Evolutionary conservation across 352 stramenopile species (phyloP).

Genomic region (Phytophthora ohioensis): DNA sequence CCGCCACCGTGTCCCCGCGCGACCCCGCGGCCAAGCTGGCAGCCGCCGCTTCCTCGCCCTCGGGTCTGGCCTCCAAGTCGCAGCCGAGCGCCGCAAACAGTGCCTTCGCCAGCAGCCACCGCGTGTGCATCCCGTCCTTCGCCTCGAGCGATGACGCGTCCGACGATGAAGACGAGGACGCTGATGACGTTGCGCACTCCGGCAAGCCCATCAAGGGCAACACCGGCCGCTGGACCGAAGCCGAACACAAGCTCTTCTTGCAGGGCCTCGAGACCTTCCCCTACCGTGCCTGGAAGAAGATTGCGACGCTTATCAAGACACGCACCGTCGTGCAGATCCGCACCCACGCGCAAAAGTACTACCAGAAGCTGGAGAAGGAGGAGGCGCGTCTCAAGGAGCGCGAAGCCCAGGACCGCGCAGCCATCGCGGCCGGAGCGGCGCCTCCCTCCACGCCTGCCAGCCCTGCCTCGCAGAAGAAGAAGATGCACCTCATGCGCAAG

Average conservation of each 20-base stretch:
- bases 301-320: constrained; percentile 95
- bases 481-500: constrained; percentile 72
- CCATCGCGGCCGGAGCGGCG: constrained; percentile 14
- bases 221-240: constrained; percentile 87
- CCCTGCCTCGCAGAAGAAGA: constrained; percentile 52
- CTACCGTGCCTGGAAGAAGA: constrained; percentile 93
- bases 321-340: constrained; percentile 92
- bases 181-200: constrained; percentile 27
- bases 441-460: constrained; percentile 25
- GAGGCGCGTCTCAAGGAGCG: constrained; percentile 79
- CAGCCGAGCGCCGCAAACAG: not conserved
- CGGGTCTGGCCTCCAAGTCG: constrained; percentile 17
- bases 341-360: constrained; percentile 91
- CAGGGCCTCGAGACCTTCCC: constrained; percentile 87
- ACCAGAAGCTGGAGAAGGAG: constrained; percentile 91
- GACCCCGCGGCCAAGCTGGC: constrained; percentile 62
- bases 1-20: constrained; percentile 58
- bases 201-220: constrained; percentile 67
- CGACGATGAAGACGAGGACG: constrained; percentile 47
- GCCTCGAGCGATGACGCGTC: constrained; percentile 41
- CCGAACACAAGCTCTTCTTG: constrained; percentile 91
- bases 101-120: constrained; percentile 35
- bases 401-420: constrained; percentile 52
- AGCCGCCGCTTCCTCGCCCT: constrained; percentile 8
- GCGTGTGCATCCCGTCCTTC: constrained; percentile 37